Conservation (phyloP, 768 basidiomycete genomes). For the Boletellus emodensis region DNA sequence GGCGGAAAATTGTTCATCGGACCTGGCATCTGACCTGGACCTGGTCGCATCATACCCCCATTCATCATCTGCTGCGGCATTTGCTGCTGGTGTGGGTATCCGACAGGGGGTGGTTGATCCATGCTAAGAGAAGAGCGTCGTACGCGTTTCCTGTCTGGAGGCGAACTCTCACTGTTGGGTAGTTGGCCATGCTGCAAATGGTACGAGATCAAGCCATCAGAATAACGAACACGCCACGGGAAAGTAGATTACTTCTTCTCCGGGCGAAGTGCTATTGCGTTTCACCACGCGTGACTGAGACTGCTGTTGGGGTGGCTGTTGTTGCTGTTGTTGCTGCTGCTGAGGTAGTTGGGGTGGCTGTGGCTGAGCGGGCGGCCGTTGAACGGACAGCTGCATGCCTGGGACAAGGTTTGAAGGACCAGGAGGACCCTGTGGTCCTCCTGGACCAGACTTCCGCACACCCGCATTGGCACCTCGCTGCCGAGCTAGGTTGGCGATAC, state of each 20-base stretch:
- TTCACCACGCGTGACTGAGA: constrained; percentile 34
- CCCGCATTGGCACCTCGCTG: constrained; percentile 16
- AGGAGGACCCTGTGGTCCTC: constrained; percentile 22
- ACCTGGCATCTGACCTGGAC: constrained; percentile 27
- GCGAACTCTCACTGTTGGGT: constrained; percentile 50
- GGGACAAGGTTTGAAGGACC: constrained; percentile 26
- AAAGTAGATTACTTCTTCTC: constrained; percentile 48
- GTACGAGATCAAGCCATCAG: background rate
- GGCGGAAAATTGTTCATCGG: constrained; percentile 33
- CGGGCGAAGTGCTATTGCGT: constrained; percentile 59
- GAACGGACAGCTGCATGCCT: constrained; percentile 42
- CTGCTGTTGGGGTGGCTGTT: constrained; percentile 27
- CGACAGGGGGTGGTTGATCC: constrained; percentile 40
- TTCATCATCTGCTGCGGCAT: constrained; percentile 38
- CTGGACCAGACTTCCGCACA: constrained; percentile 28
- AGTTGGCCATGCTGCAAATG: constrained; percentile 42
- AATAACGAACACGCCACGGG: background rate
- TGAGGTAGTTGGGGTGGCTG: constrained; percentile 23
- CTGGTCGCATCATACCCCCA: constrained; percentile 39
- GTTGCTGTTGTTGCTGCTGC: constrained; percentile 20
- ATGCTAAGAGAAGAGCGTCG: constrained; percentile 46
- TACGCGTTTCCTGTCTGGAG: constrained; percentile 52
- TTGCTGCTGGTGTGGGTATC: constrained; percentile 34
- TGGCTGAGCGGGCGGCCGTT: constrained; percentile 30
- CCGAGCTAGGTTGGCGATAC: constrained; percentile 31